A percentile compares a stretch with the other conserved stretches of the same genome.
Evolutionary conservation across 441 rosid species (phyloP).

Genomic region (Gossypium davidsonii): DNA sequence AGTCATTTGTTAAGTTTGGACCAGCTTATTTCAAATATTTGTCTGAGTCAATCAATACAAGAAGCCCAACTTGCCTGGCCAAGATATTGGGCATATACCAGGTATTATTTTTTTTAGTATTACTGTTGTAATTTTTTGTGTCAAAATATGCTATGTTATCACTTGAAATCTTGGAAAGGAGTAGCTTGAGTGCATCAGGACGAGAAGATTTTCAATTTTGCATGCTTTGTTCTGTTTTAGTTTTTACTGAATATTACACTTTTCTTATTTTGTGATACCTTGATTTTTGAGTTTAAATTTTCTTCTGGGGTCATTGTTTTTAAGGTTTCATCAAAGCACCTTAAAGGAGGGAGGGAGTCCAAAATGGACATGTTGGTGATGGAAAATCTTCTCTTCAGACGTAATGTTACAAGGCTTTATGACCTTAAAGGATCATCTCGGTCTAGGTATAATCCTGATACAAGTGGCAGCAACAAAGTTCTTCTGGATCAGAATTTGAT

Average conservation of each 20-base stretch:
- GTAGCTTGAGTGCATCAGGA: neutral
- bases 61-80: constrained; percentile 72
- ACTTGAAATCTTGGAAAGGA: neutral
- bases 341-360: constrained; percentile 65
- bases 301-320: constrained; percentile 16
- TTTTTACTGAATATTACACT: neutral
- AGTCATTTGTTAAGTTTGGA: constrained; percentile 66
- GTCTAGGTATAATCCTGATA: constrained; percentile 66
- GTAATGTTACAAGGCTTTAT: constrained; percentile 50
- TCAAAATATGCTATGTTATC: neutral
- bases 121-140: neutral
- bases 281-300: neutral
- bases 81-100: constrained; percentile 76
- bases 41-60: constrained; percentile 45
- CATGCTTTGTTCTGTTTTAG: neutral
- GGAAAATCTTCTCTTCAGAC: constrained; percentile 70
- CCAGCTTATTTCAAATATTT: constrained; percentile 58
- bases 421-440: constrained; percentile 72
- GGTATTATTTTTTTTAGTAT: constrained; percentile 31
- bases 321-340: constrained; percentile 52
- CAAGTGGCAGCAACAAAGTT: constrained; percentile 60
- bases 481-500: constrained; percentile 70
- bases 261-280: neutral
- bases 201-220: neutral
- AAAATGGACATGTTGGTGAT: constrained; percentile 72